Evolutionary conservation across 768 basidiomycete genomes (phyloP).

Genomic region (Gymnopilus dilepis): DNA sequence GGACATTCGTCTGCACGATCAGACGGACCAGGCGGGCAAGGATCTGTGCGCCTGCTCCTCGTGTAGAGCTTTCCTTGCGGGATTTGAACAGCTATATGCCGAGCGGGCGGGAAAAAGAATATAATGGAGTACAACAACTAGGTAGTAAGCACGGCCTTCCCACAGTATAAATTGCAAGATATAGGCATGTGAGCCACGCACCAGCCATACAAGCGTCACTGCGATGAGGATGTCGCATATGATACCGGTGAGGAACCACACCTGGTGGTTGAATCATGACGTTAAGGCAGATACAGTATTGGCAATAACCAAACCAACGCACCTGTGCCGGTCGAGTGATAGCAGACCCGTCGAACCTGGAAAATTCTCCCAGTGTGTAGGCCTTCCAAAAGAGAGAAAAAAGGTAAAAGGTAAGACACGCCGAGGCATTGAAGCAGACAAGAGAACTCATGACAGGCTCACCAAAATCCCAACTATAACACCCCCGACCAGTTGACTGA

Average conservation of each 20-base stretch:
- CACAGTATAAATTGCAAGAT: neutral
- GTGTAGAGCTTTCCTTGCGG: conserved; percentile 2
- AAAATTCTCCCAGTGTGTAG: no score
- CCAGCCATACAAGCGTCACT: conserved; percentile 15
- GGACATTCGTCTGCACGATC: conserved; percentile 16
- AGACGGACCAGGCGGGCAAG: conserved; percentile 18
- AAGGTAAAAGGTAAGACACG: no score
- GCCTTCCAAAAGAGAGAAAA: no score
- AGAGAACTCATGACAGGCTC: no score
- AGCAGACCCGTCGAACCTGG: neutral
- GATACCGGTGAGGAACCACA: conserved; percentile 11
- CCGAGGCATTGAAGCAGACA: no score
- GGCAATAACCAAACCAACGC: no score
- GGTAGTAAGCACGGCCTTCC: neutral
- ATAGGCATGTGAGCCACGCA: conserved; percentile 1
- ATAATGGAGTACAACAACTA: neutral
- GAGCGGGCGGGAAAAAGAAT: neutral
- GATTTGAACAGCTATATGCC: neutral
- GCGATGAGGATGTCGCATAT: conserved; percentile 19
- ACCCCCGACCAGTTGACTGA: no score
- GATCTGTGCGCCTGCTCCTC: conserved; percentile 6
- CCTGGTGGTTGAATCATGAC: neutral
- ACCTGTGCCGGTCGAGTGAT: conserved; percentile 12
- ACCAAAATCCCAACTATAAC: no score
- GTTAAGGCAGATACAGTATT: neutral